Evolutionary conservation across 1,284 basidiomycete species (phyloP).

Genomic region (Wolfiporia cocos): DNA sequence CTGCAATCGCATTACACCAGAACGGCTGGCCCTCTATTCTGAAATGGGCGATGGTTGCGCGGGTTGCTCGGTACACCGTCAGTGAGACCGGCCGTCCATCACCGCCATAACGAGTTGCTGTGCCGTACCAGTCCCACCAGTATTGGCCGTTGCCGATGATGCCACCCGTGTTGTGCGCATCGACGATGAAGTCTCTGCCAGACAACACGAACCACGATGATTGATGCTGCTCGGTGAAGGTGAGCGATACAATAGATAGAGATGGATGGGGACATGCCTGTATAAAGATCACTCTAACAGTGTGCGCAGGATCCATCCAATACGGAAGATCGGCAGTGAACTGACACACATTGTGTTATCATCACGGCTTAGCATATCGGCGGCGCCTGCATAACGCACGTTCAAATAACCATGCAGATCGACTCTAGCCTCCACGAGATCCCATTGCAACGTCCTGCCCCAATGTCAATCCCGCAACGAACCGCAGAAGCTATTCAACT

Average conservation of each 20-base stretch:
- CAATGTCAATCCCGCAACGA: conserved; percentile 4
- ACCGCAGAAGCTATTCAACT: conserved; percentile 11
- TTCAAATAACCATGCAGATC: conserved; percentile 51
- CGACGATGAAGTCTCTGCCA: conserved; percentile 51
- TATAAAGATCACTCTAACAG: conserved; percentile 57
- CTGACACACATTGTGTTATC: too few species aligned
- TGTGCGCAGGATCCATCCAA: conserved; percentile 52
- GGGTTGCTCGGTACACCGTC: conserved; percentile 44
- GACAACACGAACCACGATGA: conserved; percentile 63
- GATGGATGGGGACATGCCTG: conserved; percentile 40
- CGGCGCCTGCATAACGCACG: conserved; percentile 23
- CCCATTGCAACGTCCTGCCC: conserved; percentile 54
- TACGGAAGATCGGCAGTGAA: conserved; percentile 53
- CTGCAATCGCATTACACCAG: conserved; percentile 57
- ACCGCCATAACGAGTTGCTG: conserved; percentile 32
- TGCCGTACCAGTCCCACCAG: conserved; percentile 45
- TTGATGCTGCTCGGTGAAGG: conserved; percentile 36
- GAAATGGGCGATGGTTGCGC: conserved; percentile 47
- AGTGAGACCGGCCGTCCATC: conserved; percentile 59
- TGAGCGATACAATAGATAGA: background rate
- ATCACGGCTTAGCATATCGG: background rate
- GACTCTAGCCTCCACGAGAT: conserved; percentile 43
- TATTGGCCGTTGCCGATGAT: conserved; percentile 60
- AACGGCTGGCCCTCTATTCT: conserved; percentile 56
- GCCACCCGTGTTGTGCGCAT: conserved; percentile 53